Evolutionary conservation across 2,329 filamentous ascomycete species (phyloP), one percentile per base, ranked within the genome.

Genomic region (Penicillium hesseltinei): DNA sequence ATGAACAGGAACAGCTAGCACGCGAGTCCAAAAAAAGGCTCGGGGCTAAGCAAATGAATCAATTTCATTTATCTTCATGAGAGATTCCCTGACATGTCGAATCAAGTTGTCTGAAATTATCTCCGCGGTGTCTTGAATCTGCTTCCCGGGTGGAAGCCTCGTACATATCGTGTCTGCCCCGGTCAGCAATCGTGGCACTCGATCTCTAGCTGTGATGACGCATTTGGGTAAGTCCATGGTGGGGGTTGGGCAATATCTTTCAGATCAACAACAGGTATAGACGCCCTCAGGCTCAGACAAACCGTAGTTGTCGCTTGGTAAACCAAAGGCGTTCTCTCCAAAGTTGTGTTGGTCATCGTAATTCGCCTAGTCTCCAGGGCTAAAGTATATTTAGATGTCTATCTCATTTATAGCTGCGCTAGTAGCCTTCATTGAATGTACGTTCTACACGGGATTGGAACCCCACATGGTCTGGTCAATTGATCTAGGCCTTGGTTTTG

Each of bases 21-120:
- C 61, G 58, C 64, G 62, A 64, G 56, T 63, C 56, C 54, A 66
- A 62, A 62, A 66, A 31, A 63, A 58, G 58, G 60, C 52, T 65
- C 69, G 66, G 68, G 66, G 67, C 70, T 69, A 69, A 56, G 66
- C 62, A 65, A 71, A 72, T 71, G 68, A 71, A 71, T 64, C 58
- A 65, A 67, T 63, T 66, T 63, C 65, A 67, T 67, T 54, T 66
- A 63, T 47, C 66, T 66, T 67, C 64, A 71, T 67, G 68, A 69
- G 54, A 53, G 56, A 60, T 61, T 62, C 60, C 60, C 57, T 62
- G 56, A 60, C 54, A 51, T 50, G 51, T 60, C 56, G 45, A 57
- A 58, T 62, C 52, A 31, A 55, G 46, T 52, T 57, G 51, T 57
- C 44, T 49, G 51, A 57, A 55, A 38, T 48, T 39, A 51, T 52